Evolutionary conservation across 2,329 filamentous ascomycete species (phyloP).

Genomic region (Ceratocystis ficicola): DNA sequence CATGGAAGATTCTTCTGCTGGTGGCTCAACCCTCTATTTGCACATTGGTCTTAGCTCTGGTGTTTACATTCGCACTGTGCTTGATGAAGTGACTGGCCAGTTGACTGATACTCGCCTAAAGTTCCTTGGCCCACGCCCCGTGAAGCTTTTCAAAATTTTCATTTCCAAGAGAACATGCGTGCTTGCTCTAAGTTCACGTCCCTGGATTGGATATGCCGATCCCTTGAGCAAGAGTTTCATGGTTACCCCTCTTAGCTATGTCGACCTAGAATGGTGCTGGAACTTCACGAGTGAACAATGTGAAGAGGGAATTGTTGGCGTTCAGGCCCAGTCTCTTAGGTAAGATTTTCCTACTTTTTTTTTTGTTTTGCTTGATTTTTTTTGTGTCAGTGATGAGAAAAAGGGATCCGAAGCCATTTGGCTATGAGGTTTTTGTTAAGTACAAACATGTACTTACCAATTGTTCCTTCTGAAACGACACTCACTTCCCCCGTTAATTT

Average conservation of each 20-base stretch:
- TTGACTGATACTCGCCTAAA: slow-evolving; percentile 88
- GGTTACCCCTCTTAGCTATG: slow-evolving; percentile 82
- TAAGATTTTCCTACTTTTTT: slow-evolving; percentile 33
- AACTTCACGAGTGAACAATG: slow-evolving; percentile 95
- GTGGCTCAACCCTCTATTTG: slow-evolving; percentile 78
- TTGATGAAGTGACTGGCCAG: slow-evolving; percentile 93
- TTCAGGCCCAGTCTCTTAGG: slow-evolving; percentile 79
- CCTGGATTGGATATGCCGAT: slow-evolving; percentile 94
- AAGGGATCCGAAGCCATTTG: slow-evolving; percentile 43
- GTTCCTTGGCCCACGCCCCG: slow-evolving; percentile 82
- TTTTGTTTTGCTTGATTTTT: slow-evolving; percentile 29
- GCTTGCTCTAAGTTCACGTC: slow-evolving; percentile 77
- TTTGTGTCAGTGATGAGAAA: slow-evolving; percentile 48
- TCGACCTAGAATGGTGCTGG: slow-evolving; percentile 83
- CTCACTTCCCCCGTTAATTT: slow-evolving; percentile 23
- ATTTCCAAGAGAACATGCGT: slow-evolving; percentile 76
- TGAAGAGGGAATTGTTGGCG: slow-evolving; percentile 84
- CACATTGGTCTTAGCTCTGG: slow-evolving; percentile 94
- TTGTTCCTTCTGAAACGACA: slow-evolving; percentile 86
- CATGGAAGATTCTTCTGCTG: slow-evolving; percentile 87
- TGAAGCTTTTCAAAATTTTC: slow-evolving; percentile 81
- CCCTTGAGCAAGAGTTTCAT: slow-evolving; percentile 69
- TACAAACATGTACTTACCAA: slow-evolving; percentile 49
- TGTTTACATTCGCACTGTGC: slow-evolving; percentile 85
- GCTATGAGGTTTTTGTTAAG: slow-evolving; percentile 45